These are phyloP conservation scores for Pseudoneurospora amorphoporcata DNA, from an alignment of 495 filamentous ascomycete genomes.

Conservation along the genomic window DNA sequence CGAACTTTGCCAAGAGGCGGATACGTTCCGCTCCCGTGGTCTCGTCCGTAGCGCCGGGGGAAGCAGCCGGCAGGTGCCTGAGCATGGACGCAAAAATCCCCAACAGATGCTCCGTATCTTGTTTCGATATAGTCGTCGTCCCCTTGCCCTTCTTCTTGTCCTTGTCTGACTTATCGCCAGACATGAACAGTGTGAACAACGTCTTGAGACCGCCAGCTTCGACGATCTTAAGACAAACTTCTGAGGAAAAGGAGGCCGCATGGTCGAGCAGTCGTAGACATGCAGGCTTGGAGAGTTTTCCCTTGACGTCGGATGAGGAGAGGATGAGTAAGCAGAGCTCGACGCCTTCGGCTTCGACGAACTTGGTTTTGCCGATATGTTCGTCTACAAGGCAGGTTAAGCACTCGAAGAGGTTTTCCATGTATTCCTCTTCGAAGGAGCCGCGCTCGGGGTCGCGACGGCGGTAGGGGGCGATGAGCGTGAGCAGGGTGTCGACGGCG, in stretches of 20 bases:
- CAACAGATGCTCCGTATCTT: slow-evolving; percentile 65
- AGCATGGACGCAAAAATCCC: slow-evolving; percentile 83
- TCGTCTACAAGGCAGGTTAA: slow-evolving; percentile 73
- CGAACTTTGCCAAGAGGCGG: slow-evolving; percentile 83
- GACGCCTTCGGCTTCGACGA: slow-evolving; percentile 83
- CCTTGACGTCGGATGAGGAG: slow-evolving; percentile 36
- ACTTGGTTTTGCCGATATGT: slow-evolving; percentile 63
- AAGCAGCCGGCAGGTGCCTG: slow-evolving; percentile 67
- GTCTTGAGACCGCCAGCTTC: slow-evolving; percentile 80
- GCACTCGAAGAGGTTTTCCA: slow-evolving; percentile 84
- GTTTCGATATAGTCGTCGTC: slow-evolving; percentile 22
- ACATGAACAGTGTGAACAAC: slow-evolving; percentile 77
- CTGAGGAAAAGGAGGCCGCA: slow-evolving; percentile 42
- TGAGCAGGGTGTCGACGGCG: slow-evolving; percentile 69
- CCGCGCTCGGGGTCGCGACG: slow-evolving; percentile 79
- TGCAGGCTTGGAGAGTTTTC: slow-evolving; percentile 65
- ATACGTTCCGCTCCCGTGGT: slow-evolving; percentile 49
- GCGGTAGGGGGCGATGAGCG: slow-evolving; percentile 79
- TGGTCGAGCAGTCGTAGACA: slow-evolving; percentile 79
- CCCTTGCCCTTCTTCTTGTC: slow-evolving; percentile 58
- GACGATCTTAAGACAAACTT: slow-evolving; percentile 65
- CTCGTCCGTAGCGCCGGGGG: slow-evolving; percentile 8
- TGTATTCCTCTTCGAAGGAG: slow-evolving; percentile 85
- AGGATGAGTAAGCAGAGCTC: slow-evolving; percentile 80
- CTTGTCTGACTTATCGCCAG: slow-evolving; percentile 26